A percentile compares a stretch with the other conserved stretches of the same genome.
These are phyloP conservation scores for Citrus maxima DNA, from an alignment of 345 rosid genomes.

Conservation along the genomic window DNA sequence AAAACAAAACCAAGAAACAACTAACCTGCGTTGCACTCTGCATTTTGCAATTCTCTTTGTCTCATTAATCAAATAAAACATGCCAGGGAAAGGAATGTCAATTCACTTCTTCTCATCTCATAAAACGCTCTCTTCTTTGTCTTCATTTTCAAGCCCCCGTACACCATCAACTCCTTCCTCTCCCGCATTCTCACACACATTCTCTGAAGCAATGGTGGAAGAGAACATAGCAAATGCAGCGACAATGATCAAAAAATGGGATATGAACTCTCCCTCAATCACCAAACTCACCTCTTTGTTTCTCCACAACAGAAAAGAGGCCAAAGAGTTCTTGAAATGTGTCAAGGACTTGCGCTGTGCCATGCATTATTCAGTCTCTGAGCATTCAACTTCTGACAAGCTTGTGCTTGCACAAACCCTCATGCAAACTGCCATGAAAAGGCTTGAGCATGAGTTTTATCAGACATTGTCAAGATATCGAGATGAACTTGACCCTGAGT, in stretches of 20 bases:
- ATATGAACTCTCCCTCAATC: conserved; percentile 31
- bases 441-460: conserved; percentile 29
- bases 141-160: conserved; percentile 14
- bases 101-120: conserved; percentile 4
- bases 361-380: conserved; percentile 53
- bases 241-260: conserved; percentile 63
- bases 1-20: neutral
- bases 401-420: conserved; percentile 56
- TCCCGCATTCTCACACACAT: conserved; percentile 15
- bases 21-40: neutral
- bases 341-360: conserved; percentile 43
- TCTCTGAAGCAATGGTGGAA: conserved; percentile 44
- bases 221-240: conserved; percentile 45
- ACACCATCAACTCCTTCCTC: neutral
- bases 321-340: conserved; percentile 40
- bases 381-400: conserved; percentile 34
- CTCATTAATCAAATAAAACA: neutral
- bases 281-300: conserved; percentile 18
- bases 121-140: neutral
- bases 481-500: conserved; percentile 48
- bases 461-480: conserved; percentile 38
- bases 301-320: conserved; percentile 40
- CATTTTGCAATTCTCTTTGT: conserved; percentile 27
- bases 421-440: conserved; percentile 63
- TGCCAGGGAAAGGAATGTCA: neutral